phyloP scores from a whole-genome alignment of 2,329 filamentous ascomycete species.

The Aureobasidium uvarum region DNA sequence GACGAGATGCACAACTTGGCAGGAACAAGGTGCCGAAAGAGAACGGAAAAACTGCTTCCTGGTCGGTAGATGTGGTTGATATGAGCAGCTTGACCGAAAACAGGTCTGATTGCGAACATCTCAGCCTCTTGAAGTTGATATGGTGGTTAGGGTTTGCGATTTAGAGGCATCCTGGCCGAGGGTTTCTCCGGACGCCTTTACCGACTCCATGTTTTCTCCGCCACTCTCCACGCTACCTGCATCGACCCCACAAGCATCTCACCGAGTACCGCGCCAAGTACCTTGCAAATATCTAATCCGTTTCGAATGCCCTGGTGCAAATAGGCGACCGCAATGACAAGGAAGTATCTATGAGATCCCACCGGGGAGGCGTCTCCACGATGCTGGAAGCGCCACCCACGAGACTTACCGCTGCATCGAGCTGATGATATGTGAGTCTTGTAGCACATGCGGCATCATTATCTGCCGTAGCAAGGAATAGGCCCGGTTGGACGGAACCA shows the following conservation, averaged over 20 bases:
- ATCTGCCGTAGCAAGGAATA: slow-evolving; percentile 9
- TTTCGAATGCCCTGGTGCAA: background rate
- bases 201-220: slow-evolving; percentile 23
- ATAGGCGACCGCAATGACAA: background rate
- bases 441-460: slow-evolving; percentile 1
- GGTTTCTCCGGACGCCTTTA: slow-evolving; percentile 5
- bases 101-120: background rate
- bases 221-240: slow-evolving; percentile 17
- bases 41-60: slow-evolving; percentile 7
- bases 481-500: slow-evolving; percentile 13
- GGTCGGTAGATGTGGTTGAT: slow-evolving; percentile 15
- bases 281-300: background rate
- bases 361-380: slow-evolving; percentile 20
- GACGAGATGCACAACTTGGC: slow-evolving; percentile 22
- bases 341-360: background rate
- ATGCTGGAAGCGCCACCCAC: slow-evolving; percentile 14
- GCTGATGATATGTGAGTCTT: slow-evolving; percentile 9
- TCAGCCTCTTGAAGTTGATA: slow-evolving; percentile 1
- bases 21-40: slow-evolving; percentile 15
- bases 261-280: background rate
- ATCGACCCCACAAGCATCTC: background rate
- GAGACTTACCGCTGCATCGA: slow-evolving; percentile 6
- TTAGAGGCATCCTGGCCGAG: background rate
- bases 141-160: background rate
- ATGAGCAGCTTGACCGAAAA: background rate